Base-by-base conservation (phyloP, 805 yeast genomes). In the Lipomyces sp. region DNA sequence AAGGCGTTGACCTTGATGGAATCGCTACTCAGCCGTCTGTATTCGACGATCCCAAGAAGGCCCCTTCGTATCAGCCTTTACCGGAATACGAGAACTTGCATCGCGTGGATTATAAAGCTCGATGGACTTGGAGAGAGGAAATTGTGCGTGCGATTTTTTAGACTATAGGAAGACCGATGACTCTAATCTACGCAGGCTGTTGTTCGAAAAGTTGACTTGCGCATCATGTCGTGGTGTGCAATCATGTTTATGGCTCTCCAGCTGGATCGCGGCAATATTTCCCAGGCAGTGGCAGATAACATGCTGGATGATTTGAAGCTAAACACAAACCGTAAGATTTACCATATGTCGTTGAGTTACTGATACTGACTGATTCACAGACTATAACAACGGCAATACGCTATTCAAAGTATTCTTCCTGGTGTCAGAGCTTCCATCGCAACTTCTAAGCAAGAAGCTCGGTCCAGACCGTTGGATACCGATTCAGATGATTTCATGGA, bases 391-490 rank as follows among this genome's bases (percentile, higher is more conserved):
- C 39, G 70, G 70, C 15, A 67, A 80, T 66, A 85, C 88, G 3
- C 79, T 87, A 53, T 83, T 83, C 71, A 78, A 80, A 66, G 78
- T 85, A 5, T 79, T 83, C 57, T 87, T 88, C 72, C 74, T 87
- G 60, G 71, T 77, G 30, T 84, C 88, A 18, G 91, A 88, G 74
- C 75, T 87, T 11, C 91, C 91, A 0, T 86, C 90, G 1, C 90
- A 87, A 73, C 78, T 87, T 69, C 79, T 87, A 39, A 84, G 89
- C n/a, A 87, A 88, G 75, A 81, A 80, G 62, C 61, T 87, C 45
- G 92, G 91, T 13, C 84, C 89, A 2, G 90, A 87, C 72, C 71
- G 80, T 33, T 86, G 88, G 84, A 83, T 87, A 67, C 90, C 90
- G 2, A 75, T 80, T 51, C 89, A 87, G 72, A 80, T 87, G 76